Conservation (phyloP, 352 stramenopile species). For the Phytophthora capsici region DNA sequence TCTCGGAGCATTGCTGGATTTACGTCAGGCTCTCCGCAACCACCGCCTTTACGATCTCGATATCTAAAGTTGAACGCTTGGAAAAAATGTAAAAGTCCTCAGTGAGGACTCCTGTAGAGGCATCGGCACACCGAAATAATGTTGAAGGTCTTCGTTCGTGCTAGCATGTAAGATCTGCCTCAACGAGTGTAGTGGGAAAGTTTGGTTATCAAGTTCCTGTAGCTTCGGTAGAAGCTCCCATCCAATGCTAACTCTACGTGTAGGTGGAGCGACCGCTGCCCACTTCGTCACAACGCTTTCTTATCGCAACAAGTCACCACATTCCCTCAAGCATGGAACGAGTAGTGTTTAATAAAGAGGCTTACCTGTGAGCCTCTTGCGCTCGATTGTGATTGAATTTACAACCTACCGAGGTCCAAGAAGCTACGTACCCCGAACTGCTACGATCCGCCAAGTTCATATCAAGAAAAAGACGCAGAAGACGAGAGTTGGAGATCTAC, state of each 20-base stretch:
- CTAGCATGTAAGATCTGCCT: not conserved
- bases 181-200: too few species aligned
- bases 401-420: conserved; percentile 1
- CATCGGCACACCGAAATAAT: not conserved
- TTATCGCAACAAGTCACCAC: not conserved
- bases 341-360: not conserved
- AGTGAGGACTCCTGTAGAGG: too few species aligned
- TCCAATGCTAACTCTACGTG: not conserved
- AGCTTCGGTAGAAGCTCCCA: not conserved
- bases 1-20: too few species aligned
- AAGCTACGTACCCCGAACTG: conserved; percentile 3
- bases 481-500: conserved; percentile 5
- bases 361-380: conserved; percentile 6
- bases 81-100: too few species aligned
- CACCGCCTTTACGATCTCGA: too few species aligned
- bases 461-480: conserved; percentile 9
- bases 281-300: not conserved
- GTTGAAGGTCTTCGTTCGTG: not conserved
- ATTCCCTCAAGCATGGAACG: not conserved
- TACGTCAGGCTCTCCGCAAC: too few species aligned
- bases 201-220: too few species aligned
- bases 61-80: too few species aligned
- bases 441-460: conserved; percentile 6
- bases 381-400: conserved; percentile 1
- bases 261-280: not conserved